These are phyloP conservation scores for Artemisia annua DNA, from an alignment of 129 eudicot genomes.

Conservation along the genomic window DNA sequence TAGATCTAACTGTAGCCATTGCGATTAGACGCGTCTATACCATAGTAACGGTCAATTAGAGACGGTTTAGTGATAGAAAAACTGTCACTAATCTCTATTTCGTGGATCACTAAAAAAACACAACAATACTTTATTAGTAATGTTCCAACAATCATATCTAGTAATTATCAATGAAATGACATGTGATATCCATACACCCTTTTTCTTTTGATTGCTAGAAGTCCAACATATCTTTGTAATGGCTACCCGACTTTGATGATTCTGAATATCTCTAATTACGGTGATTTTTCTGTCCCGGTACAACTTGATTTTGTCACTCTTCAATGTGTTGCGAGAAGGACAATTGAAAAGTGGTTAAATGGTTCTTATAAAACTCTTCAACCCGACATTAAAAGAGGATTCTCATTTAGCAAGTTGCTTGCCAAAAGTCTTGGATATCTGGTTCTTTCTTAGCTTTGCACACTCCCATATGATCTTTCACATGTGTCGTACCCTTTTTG, in stretches of 20 bases:
- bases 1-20: too few species aligned
- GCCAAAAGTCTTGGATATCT: background rate
- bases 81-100: too few species aligned
- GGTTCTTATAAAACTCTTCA: background rate
- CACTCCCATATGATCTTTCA: background rate
- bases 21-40: too few species aligned
- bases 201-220: background rate
- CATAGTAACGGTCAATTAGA: too few species aligned
- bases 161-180: background rate
- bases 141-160: too few species aligned
- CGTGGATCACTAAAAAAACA: too few species aligned
- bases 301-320: background rate
- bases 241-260: background rate
- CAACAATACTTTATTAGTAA: too few species aligned
- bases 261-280: too few species aligned
- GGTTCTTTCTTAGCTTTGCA: too few species aligned
- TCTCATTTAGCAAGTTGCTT: background rate
- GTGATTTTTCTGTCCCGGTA: background rate
- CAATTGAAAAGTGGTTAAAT: background rate
- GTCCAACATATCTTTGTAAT: background rate
- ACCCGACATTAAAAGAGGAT: conserved; percentile 5
- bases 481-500: background rate
- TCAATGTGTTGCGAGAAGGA: too few species aligned
- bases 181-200: background rate
- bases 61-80: too few species aligned